Evolutionary conservation across 495 filamentous ascomycete species (phyloP), one percentile per base, ranked within the genome.

Genomic region (Neurospora pannonica): DNA sequence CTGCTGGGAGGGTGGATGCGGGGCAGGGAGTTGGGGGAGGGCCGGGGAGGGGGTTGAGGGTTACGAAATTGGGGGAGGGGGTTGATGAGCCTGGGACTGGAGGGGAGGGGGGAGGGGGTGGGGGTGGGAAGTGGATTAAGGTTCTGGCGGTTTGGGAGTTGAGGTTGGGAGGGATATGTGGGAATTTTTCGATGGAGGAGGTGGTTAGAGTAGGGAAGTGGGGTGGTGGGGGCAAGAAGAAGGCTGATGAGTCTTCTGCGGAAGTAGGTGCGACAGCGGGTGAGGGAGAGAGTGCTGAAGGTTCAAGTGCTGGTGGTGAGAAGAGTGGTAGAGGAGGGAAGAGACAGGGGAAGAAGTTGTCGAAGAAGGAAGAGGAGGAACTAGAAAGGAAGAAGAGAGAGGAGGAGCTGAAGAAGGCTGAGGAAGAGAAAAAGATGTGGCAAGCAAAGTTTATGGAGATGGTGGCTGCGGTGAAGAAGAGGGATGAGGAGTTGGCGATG

Each of bases 131-230:
- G 21, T 77, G 81, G 67, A 84, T 80, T 2, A 78, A 79, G 34
- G 88, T 88, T 60, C 69, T 76, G 71, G 84, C 81, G 71, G 71
- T 76, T n/a, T 88, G 86, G 86, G 82, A 84, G 46, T 75, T 88
- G 70, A 76, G 80, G 43, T 84, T 82, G 70, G 87, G 87, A 7
- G 73, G 78, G n/a, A 79, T 86, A 8, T 77, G 77, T 31, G 86
- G 86, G 21, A 72, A 74, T 5, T 88, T 86, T 75, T 77, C 78
- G 17, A 85, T 89, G 77, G 82, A 83, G 74, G 86, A 87, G 79
- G 85, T 80, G 38, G 84, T 89, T 38, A 74, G 81, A 38, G 80
- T 83, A 46, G 73, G 75, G 2, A 78, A 76, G 70, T 84, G 81
- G 54, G 15, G 21, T 60, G 48, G 21, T 60, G 48, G 48, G 28